A percentile compares a stretch with the other conserved stretches of the same genome.
phyloP scores from a whole-genome alignment of 345 rosid species.

The Clausena lansium region DNA sequence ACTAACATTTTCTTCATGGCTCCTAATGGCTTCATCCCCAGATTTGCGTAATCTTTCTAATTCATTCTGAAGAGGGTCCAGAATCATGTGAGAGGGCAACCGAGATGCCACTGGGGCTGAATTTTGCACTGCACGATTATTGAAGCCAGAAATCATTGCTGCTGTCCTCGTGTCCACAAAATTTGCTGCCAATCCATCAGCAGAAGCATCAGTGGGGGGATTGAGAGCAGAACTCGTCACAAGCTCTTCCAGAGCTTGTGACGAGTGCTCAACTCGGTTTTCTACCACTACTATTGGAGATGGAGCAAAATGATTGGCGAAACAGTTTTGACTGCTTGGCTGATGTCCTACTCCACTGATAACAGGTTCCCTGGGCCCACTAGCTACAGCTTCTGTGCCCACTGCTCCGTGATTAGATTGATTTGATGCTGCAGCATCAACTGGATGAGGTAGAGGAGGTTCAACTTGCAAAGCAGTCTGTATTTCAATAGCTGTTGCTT shows the following conservation, averaged over 20 bases:
- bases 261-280: conserved; percentile 12
- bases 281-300: conserved; percentile 15
- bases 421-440: conserved; percentile 15
- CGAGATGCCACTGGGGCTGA: conserved; percentile 16
- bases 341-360: conserved; percentile 21
- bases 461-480: conserved; percentile 27
- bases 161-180: conserved; percentile 20
- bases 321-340: conserved; percentile 15
- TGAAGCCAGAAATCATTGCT: conserved; percentile 17
- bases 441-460: neutral
- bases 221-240: neutral
- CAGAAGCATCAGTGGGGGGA: conserved; percentile 13
- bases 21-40: conserved; percentile 28
- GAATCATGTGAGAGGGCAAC: conserved; percentile 20
- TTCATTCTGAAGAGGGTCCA: conserved; percentile 65
- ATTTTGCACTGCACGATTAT: conserved; percentile 26
- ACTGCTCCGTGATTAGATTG: neutral
- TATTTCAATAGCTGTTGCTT: conserved; percentile 22
- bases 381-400: conserved; percentile 15
- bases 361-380: conserved; percentile 13
- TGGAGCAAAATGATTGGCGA: conserved; percentile 4
- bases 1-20: conserved; percentile 42
- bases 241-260: conserved; percentile 21
- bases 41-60: conserved; percentile 45
- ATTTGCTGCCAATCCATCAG: conserved; percentile 11